These are phyloP conservation scores for Actinomortierella ambigua DNA, from an alignment of 371 early-diverging fungal genomes.

Conservation along the genomic window DNA sequence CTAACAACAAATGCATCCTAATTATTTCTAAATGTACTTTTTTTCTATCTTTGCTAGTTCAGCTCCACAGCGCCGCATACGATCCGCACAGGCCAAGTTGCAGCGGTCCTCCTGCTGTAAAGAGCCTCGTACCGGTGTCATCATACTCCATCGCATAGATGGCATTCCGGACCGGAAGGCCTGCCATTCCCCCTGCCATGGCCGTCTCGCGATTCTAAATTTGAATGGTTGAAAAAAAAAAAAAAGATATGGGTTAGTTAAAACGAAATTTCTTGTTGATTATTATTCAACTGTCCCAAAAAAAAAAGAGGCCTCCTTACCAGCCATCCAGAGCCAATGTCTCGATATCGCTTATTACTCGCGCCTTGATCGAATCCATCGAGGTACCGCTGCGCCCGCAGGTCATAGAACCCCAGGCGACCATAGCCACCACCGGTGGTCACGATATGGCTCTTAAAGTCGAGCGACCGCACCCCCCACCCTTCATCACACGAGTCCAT, in stretches of 20 bases:
- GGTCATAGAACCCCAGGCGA: slow-evolving; percentile 52
- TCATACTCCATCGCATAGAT: slow-evolving; percentile 63
- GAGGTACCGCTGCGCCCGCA: slow-evolving; percentile 53
- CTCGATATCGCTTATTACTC: slow-evolving; percentile 19
- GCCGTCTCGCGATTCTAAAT: slow-evolving; percentile 45
- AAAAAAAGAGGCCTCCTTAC: slow-evolving; percentile 19
- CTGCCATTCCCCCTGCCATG: slow-evolving; percentile 47
- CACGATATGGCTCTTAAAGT: slow-evolving; percentile 53
- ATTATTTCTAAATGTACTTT: background rate
- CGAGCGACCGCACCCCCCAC: slow-evolving; percentile 73
- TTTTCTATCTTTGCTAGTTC: background rate
- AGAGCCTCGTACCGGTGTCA: slow-evolving; percentile 50
- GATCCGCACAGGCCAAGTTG: slow-evolving; percentile 61
- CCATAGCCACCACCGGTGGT: slow-evolving; percentile 63
- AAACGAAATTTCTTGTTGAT: background rate
- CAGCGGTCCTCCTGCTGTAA: slow-evolving; percentile 71
- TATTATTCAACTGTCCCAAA: background rate
- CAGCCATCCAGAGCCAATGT: slow-evolving; percentile 58
- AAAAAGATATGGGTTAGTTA: background rate
- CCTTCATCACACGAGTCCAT: slow-evolving; percentile 63
- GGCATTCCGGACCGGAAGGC: slow-evolving; percentile 55
- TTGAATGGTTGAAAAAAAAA: background rate
- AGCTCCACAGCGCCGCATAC: slow-evolving; percentile 53
- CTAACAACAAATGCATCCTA: background rate
- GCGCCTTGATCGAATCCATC: slow-evolving; percentile 21